A percentile compares a stretch with the other conserved stretches of the same genome.
Conservation (phyloP, 1,284 basidiomycete species). For the Rugosomyces carneus region DNA sequence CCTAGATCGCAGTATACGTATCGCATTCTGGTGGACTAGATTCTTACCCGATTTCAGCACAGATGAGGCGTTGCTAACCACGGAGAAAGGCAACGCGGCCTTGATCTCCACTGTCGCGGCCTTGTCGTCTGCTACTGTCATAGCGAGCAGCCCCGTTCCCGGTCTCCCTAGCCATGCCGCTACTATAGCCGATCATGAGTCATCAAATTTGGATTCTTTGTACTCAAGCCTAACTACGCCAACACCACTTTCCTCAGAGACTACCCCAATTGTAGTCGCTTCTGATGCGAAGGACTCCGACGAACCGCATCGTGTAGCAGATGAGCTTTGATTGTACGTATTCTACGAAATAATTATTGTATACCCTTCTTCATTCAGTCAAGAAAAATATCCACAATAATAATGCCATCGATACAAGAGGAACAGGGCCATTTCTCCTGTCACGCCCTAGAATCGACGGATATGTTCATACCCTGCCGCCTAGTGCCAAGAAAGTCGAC, state of each 20-base stretch:
- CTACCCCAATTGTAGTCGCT: background rate
- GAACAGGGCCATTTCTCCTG: no score
- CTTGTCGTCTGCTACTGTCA: slow-evolving; percentile 4
- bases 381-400: no score
- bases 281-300: background rate
- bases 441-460: no score
- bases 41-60: slow-evolving; percentile 50
- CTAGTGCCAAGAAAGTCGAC: no score
- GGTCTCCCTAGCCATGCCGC: background rate
- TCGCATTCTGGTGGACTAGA: slow-evolving; percentile 77
- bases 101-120: background rate
- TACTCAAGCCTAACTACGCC: slow-evolving; percentile 1
- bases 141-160: slow-evolving; percentile 3
- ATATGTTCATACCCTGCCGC: no score
- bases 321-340: slow-evolving; percentile 6
- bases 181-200: background rate
- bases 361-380: no score
- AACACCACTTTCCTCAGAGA: background rate
- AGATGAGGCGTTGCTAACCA: slow-evolving; percentile 24
- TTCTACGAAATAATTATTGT: no score
- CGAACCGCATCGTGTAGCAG: background rate
- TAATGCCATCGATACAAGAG: no score
- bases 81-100: slow-evolving; percentile 18
- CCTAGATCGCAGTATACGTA: slow-evolving; percentile 61
- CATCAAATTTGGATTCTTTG: background rate